Conservation (phyloP, 306 rosid species). For the Vachellia pachyceras region DNA sequence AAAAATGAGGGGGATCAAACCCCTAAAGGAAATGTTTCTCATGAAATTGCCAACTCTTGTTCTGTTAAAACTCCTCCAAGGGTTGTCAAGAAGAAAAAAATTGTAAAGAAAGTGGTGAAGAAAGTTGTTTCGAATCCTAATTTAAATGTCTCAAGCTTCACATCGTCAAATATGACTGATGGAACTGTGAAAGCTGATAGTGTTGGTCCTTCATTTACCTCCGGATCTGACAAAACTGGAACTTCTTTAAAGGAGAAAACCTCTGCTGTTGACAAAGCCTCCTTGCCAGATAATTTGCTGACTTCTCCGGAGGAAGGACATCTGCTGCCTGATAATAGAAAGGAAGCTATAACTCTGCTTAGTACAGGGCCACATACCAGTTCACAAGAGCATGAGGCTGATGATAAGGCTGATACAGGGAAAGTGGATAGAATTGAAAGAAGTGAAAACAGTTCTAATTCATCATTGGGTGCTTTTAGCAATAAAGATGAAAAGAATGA, state of each 20-base stretch:
- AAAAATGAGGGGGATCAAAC: slow-evolving; percentile 42
- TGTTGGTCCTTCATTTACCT: slow-evolving; percentile 38
- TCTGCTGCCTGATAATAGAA: slow-evolving; percentile 43
- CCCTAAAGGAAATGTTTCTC: slow-evolving; percentile 31
- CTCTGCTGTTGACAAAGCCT: slow-evolving; percentile 40
- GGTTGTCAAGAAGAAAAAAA: slow-evolving; percentile 67
- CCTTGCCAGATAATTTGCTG: slow-evolving; percentile 32
- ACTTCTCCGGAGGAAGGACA: slow-evolving; percentile 35
- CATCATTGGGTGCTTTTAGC: slow-evolving; percentile 40
- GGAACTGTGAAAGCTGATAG: slow-evolving; percentile 40
- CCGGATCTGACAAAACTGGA: slow-evolving; percentile 38
- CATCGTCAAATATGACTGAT: slow-evolving; percentile 31
- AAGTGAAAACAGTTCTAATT: slow-evolving; percentile 45
- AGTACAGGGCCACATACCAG: slow-evolving; percentile 40
- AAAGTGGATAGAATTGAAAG: slow-evolving; percentile 44
- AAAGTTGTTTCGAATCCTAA: slow-evolving; percentile 51
- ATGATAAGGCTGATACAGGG: slow-evolving; percentile 41
- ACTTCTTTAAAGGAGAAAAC: slow-evolving; percentile 39
- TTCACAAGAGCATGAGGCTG: slow-evolving; percentile 48
- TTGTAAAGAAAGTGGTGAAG: slow-evolving; percentile 72
- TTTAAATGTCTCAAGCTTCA: slow-evolving; percentile 38
- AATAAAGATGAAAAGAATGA: slow-evolving; percentile 43
- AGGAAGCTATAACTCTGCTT: slow-evolving; percentile 37
- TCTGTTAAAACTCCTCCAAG: slow-evolving; percentile 46
- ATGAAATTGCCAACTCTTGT: slow-evolving; percentile 28